Conservation (phyloP, 345 rosid species). For the Erodium maritimum region DNA sequence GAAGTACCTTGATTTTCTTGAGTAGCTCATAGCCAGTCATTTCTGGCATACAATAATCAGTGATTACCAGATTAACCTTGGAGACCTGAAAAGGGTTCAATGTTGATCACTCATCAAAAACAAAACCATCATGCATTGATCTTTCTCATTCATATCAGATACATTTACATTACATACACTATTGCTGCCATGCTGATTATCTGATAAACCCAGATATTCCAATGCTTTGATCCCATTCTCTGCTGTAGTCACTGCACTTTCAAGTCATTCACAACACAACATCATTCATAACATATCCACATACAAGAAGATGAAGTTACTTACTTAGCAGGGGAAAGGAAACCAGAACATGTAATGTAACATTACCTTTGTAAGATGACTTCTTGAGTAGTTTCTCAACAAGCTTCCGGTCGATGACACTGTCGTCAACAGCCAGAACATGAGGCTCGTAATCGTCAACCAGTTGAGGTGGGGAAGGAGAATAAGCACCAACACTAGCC, state of each 20-base stretch:
- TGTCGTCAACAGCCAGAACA: slow-evolving; percentile 85
- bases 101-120: background rate
- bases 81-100: slow-evolving; percentile 25
- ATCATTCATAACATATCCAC: too few relatives aligned
- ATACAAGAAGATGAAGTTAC: too few relatives aligned
- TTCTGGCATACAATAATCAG: slow-evolving; percentile 93
- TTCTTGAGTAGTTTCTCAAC: slow-evolving; percentile 53
- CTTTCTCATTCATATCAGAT: too few relatives aligned
- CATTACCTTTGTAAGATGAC: slow-evolving; percentile 64
- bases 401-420: slow-evolving; percentile 52
- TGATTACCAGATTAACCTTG: slow-evolving; percentile 62
- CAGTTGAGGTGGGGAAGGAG: slow-evolving; percentile 24
- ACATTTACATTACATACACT: background rate
- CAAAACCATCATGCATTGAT: background rate
- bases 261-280: slow-evolving; percentile 2
- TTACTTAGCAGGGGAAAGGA: too few relatives aligned
- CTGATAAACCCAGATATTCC: slow-evolving; percentile 54
- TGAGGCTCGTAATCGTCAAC: too few relatives aligned
- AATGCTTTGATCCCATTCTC: slow-evolving; percentile 65
- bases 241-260: slow-evolving; percentile 56
- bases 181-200: slow-evolving; percentile 18
- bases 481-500: slow-evolving; percentile 10
- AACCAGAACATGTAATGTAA: too few relatives aligned
- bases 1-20: slow-evolving; percentile 61
- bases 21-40: slow-evolving; percentile 86